phyloP scores from a whole-genome alignment of 495 filamentous ascomycete species.

The Aspergillus sclerotioniger region DNA sequence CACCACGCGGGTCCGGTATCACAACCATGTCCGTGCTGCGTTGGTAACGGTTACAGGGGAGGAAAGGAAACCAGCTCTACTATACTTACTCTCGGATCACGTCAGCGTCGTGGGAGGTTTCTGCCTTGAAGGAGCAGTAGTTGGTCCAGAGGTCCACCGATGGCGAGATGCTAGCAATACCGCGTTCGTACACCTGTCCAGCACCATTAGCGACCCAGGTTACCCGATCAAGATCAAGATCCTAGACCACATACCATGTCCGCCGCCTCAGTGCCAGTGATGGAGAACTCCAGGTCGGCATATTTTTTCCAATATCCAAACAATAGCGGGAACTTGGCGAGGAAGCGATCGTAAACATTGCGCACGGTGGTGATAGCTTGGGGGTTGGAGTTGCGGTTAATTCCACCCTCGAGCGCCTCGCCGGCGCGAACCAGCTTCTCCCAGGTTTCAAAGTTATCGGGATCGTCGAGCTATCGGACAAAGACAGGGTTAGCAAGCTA shows the following conservation, averaged over 20 bases:
- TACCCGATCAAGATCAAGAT: neutral
- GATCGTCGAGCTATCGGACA: constrained; percentile 56
- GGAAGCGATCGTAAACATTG: constrained; percentile 84
- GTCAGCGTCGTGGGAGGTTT: constrained; percentile 90
- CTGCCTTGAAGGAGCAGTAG: constrained; percentile 96
- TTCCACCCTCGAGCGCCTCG: constrained; percentile 83
- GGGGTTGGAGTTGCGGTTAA: constrained; percentile 95
- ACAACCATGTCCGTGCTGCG: constrained; percentile 38
- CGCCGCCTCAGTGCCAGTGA: constrained; percentile 93
- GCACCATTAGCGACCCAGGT: constrained; percentile 21
- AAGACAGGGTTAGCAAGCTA: constrained; percentile 7
- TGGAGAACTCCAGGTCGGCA: constrained; percentile 95
- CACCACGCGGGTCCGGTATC: constrained; percentile 34
- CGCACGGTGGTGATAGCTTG: constrained; percentile 85
- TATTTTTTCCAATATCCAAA: constrained; percentile 99
- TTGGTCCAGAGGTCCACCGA: constrained; percentile 96
- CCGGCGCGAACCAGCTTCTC: constrained; percentile 84
- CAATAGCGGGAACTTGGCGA: constrained; percentile 91
- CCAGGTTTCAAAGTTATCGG: constrained; percentile 94
- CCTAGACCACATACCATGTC: constrained; percentile 70
- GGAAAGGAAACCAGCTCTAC: constrained; percentile 63
- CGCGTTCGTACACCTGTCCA: constrained; percentile 84
- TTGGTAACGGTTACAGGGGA: constrained; percentile 40
- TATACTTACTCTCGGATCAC: constrained; percentile 99
- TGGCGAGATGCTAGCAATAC: constrained; percentile 86